A percentile compares a stretch with the other conserved stretches of the same genome.
These are phyloP conservation scores for Magnusiomyces ingens DNA, from an alignment of 1,139 yeast species.

Conservation along the genomic window DNA sequence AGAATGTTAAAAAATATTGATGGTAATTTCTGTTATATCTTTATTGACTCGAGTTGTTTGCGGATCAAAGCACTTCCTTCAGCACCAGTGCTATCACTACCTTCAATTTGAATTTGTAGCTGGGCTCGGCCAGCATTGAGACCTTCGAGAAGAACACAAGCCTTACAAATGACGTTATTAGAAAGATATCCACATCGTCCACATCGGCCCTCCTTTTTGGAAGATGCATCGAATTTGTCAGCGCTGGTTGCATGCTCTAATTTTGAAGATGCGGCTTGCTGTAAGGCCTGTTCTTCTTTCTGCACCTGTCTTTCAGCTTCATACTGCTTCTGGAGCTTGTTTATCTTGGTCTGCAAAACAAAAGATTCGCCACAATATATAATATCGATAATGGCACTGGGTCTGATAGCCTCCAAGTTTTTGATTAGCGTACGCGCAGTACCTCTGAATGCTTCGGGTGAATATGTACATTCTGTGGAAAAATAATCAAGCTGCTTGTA, in stretches of 20 bases:
- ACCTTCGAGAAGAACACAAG: conserved; percentile 83
- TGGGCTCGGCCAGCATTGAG: conserved; percentile 61
- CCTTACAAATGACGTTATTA: conserved; percentile 83
- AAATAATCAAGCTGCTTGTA: conserved; percentile 92
- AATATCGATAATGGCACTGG: conserved; percentile 89
- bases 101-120: conserved; percentile 29
- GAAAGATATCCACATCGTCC: conserved; percentile 89
- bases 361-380: conserved; percentile 91
- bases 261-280: conserved; percentile 8
- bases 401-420: conserved; percentile 81
- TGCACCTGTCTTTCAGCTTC: conserved; percentile 21
- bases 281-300: conserved; percentile 13
- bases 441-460: conserved; percentile 98
- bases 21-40: conserved; percentile 38
- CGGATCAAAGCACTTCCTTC: conserved; percentile 67
- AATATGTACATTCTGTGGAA: conserved; percentile 95
- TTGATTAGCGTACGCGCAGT: conserved; percentile 91
- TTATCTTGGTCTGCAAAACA: conserved; percentile 35
- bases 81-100: conserved; percentile 33
- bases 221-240: conserved; percentile 14
- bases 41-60: conserved; percentile 57
- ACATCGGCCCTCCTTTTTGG: conserved; percentile 40
- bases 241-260: neutral
- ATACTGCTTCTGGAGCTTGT: conserved; percentile 20
- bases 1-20: no score